Evolutionary conservation across 768 basidiomycete species (phyloP), one percentile per base, ranked within the genome.

Genomic region (Lentinula boryana): DNA sequence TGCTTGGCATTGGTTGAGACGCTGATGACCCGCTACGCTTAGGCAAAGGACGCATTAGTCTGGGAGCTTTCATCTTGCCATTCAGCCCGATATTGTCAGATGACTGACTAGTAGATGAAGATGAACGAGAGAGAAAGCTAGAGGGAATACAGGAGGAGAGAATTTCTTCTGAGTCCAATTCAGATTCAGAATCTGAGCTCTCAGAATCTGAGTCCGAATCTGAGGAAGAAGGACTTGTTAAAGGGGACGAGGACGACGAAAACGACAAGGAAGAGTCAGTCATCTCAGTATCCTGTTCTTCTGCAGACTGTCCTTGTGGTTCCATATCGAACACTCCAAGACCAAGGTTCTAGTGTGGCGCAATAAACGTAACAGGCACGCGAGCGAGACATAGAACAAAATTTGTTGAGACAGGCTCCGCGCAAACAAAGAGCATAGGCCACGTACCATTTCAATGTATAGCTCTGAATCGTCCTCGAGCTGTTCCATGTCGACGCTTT

Each of bases 401-500:
- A 27, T 48, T 6, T 27, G 27, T 58, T 6, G 2, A 27, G 1
- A 40, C 32, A 16, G 9, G 40, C 21, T 31, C 8, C 44, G 44
- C 40, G n/a, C 16, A 52, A 13, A 31, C 16, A 27, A 21, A 31
- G 33, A 32, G 38, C 12, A 52, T 16, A 35, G 23, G 32, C 9
- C 16, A 66, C 73, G 54, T 64, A 84, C 87, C 86, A 89, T 88
- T 69, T 89, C 81, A 64, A 90, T 85, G 67, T 87, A 83, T 61
- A 71, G 77, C 1, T 75, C 76, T 55, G 74, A 76, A n/a, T 73
- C 74, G 21, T 73, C 76, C 6, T 74, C 72, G 23, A 90, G 65
- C 60, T 86, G 77, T 69, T 91, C 89, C 43, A 91, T 88, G 66
- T 90, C 83, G n/a, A 90, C 74, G 64, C 83, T 86, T 16, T 69